phyloP scores from a whole-genome alignment of 257 asterid genomes.

The Vinca minor region DNA sequence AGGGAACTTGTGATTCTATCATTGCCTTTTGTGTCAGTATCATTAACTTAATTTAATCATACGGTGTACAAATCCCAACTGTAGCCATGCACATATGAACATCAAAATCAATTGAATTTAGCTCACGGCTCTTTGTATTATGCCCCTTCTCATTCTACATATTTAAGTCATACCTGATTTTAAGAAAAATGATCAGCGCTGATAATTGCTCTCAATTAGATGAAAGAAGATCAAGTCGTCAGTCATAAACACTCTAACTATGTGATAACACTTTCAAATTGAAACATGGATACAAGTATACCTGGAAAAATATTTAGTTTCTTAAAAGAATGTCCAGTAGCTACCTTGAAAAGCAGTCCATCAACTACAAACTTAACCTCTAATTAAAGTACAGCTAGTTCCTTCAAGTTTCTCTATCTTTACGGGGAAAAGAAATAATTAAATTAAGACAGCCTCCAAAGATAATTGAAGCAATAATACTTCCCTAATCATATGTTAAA shows the following conservation, averaged over 20 bases:
- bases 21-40: conserved; percentile 27
- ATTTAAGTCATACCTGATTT: conserved; percentile 1
- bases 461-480: neutral
- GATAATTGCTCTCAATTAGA: neutral
- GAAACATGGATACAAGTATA: neutral
- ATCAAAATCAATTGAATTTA: neutral
- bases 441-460: neutral
- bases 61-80: neutral
- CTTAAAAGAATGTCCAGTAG: neutral
- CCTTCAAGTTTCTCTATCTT: neutral
- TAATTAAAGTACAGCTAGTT: neutral
- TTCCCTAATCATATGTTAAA: neutral
- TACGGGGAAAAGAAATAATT: neutral
- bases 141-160: neutral
- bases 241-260: neutral
- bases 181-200: neutral
- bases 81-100: neutral
- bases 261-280: neutral
- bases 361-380: neutral
- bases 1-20: conserved; percentile 46
- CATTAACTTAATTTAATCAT: conserved; percentile 14
- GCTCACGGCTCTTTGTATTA: neutral
- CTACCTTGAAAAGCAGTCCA: neutral
- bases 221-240: neutral
- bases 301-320: neutral